Evolutionary conservation across 495 filamentous ascomycete genomes (phyloP), one percentile per base, ranked within the genome.

Genomic region (Oidiodendron maius): DNA sequence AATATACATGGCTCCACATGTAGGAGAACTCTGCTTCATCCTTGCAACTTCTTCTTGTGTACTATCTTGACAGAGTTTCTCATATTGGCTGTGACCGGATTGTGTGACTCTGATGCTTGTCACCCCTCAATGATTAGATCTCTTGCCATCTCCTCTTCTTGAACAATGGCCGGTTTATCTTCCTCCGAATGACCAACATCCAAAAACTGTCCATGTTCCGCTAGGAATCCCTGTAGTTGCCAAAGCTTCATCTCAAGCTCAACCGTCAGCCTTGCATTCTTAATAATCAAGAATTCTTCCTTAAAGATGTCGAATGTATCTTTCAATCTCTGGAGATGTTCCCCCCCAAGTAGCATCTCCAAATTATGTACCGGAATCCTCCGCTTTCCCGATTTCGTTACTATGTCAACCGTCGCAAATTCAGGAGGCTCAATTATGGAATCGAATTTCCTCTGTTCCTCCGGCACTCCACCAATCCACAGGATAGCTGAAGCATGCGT

Each of bases 201-300:
- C 26, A 30, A 30, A 12, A 30, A 30, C 26, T 30, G 20, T 17
- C 16, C 37, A 32, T 54, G 42, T 35, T 48, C 55, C 9, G 57
- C 57, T 48, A 84, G 24, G 52, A 77, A 87, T 0, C 75, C 80
- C 53, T 87, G 77, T 13, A 90, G 57, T 55, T 78, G 83, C 85
- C 86, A 88, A 35, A 91, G 54, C 35, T 68, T 59, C 52, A 78
- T 40, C 61, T 88, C 71, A 35, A 80, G 51, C 6, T 72, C 56
- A 6, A 76, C 44, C 1, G 75, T 81, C n/a, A 62, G 57, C n/a
- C 70, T 64, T 12, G 64, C 51, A 1, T 76, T 71, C 15, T 70
- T 62, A 3, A 70, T 55, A 46, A 59, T 60, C 9, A 52, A 51
- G 25, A 72, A 59, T 30, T 75, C 66, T 41, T 71, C 64, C n/a